Percentiles rank a stretch among this genome's conserved stretches.
These are phyloP conservation scores for Kazachstania sp. DNA, from an alignment of 1,139 yeast species.

Conservation along the genomic window DNA sequence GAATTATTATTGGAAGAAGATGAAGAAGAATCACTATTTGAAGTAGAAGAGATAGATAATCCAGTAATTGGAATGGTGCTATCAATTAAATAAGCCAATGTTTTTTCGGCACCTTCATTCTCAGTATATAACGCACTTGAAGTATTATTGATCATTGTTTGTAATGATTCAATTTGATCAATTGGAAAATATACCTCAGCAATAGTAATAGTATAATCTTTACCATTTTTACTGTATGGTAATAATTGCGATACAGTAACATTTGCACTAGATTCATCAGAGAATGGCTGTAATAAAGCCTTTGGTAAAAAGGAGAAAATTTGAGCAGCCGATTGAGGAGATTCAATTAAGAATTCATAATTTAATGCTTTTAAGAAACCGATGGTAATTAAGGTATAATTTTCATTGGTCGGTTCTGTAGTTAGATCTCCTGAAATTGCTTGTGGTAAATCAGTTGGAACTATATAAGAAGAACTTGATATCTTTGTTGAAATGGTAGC, in stretches of 20 bases:
- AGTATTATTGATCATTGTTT: slow-evolving; percentile 36
- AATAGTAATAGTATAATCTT: slow-evolving; percentile 56
- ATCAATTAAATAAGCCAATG: slow-evolving; percentile 53
- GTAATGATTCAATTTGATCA: slow-evolving; percentile 39
- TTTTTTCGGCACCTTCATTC: slow-evolving; percentile 38
- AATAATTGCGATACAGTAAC: slow-evolving; percentile 53
- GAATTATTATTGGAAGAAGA: not conserved
- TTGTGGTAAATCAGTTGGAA: slow-evolving; percentile 40
- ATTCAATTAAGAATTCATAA: slow-evolving; percentile 61
- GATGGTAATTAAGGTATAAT: slow-evolving; percentile 50
- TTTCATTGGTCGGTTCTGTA: not conserved
- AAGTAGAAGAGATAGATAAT: slow-evolving; percentile 26
- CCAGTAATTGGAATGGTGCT: slow-evolving; percentile 58
- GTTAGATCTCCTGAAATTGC: slow-evolving; percentile 46
- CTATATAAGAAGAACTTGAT: slow-evolving; percentile 16
- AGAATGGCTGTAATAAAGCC: slow-evolving; percentile 47
- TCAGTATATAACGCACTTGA: slow-evolving; percentile 45
- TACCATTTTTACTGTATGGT: slow-evolving; percentile 47
- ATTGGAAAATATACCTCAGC: slow-evolving; percentile 68
- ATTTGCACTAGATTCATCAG: slow-evolving; percentile 29
- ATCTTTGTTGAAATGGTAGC: slow-evolving; percentile 34
- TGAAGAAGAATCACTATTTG: slow-evolving; percentile 2
- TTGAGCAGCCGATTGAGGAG: slow-evolving; percentile 64
- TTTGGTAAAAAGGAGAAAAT: slow-evolving; percentile 62
- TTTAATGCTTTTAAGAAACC: slow-evolving; percentile 63